These are phyloP conservation scores for Leishmania gerbilli DNA, from an alignment of 208 protist genomes.

Conservation along the genomic window DNA sequence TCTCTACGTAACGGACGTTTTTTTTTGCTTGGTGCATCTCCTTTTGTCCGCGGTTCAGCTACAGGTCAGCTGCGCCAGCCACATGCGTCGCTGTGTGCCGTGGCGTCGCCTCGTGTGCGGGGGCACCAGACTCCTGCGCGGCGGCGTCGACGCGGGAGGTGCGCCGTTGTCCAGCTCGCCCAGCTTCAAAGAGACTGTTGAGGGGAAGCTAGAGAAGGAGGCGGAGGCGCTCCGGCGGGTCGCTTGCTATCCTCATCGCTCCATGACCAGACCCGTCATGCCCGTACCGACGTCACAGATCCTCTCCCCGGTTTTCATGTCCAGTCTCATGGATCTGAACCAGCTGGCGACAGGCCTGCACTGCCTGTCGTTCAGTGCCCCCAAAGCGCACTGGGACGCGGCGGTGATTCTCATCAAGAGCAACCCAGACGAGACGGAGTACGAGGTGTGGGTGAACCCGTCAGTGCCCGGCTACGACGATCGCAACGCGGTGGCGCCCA, in stretches of 20 bases:
- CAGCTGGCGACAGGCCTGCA: constrained; percentile 65
- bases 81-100: constrained; percentile 2
- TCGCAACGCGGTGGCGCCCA: constrained; percentile 67
- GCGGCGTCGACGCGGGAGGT: background rate
- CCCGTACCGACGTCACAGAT: constrained; percentile 41
- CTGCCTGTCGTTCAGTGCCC: constrained; percentile 83
- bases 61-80: background rate
- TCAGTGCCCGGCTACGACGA: constrained; percentile 78
- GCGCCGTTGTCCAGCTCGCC: constrained; percentile 3
- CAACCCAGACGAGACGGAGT: constrained; percentile 64
- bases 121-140: constrained; percentile 7
- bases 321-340: constrained; percentile 52
- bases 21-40: background rate
- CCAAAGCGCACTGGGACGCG: constrained; percentile 89
- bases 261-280: constrained; percentile 70
- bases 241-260: constrained; percentile 82
- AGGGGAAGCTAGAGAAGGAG: constrained; percentile 58
- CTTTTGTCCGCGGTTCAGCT: too few species aligned
- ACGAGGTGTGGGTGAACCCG: constrained; percentile 91
- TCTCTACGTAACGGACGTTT: background rate
- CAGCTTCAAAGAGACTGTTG: constrained; percentile 57
- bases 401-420: constrained; percentile 70
- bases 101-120: constrained; percentile 16
- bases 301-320: constrained; percentile 50
- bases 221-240: constrained; percentile 56